Evolutionary conservation across 1,139 yeast species (phyloP).

Genomic region (Geotrichum klebahnii): DNA sequence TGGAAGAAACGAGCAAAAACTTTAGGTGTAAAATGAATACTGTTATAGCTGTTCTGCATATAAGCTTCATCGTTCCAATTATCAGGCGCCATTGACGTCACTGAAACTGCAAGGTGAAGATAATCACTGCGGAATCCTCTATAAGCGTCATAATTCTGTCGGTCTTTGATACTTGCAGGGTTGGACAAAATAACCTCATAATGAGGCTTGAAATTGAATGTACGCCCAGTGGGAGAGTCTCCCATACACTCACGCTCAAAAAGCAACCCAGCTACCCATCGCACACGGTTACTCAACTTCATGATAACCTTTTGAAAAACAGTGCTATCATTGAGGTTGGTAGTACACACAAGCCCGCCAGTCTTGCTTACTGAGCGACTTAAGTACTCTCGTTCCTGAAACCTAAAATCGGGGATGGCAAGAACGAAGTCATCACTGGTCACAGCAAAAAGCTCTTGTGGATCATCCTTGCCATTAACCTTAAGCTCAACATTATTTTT

Average conservation of each 20-base stretch:
- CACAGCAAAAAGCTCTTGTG: constrained; percentile 59
- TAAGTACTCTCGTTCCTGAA: constrained; percentile 37
- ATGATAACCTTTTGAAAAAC: constrained; percentile 47
- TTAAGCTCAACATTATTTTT: constrained; percentile 56
- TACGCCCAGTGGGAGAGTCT: constrained; percentile 38
- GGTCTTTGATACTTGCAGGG: constrained; percentile 55
- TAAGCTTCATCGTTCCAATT: constrained; percentile 29
- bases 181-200: constrained; percentile 60
- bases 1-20: constrained; percentile 62
- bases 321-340: constrained; percentile 30
- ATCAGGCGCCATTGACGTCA: constrained; percentile 46
- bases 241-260: constrained; percentile 44
- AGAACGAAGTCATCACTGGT: constrained; percentile 64
- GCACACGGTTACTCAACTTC: constrained; percentile 50
- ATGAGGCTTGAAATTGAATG: constrained; percentile 62
- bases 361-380: constrained; percentile 25
- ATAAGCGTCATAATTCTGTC: constrained; percentile 63
- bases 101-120: constrained; percentile 71
- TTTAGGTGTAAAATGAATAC: constrained; percentile 71
- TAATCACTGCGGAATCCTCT: constrained; percentile 72
- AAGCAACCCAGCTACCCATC: constrained; percentile 49
- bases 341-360: constrained; percentile 26
- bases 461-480: constrained; percentile 60
- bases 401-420: constrained; percentile 53
- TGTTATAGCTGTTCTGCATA: constrained; percentile 51